Evolutionary conservation across 1,284 basidiomycete genomes (phyloP).

Genomic region (Trichosporon inkin): DNA sequence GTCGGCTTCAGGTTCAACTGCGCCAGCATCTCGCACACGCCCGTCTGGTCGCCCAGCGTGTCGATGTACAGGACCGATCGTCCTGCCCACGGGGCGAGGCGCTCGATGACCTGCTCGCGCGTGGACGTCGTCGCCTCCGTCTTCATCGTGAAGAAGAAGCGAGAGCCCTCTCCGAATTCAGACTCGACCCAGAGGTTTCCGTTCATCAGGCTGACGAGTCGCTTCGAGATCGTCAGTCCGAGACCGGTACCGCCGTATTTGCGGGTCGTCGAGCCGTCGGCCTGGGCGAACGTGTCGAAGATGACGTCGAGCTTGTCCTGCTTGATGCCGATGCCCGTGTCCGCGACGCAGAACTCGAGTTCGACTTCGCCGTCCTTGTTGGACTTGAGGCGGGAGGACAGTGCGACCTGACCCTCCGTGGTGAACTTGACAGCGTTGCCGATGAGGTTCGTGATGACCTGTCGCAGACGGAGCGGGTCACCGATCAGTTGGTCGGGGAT

Average conservation of each 20-base stretch:
- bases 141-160: conserved; percentile 91
- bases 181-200: conserved; percentile 99
- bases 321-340: conserved; percentile 98
- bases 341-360: conserved; percentile 94
- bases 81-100: conserved; percentile 70
- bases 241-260: conserved; percentile 98
- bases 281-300: conserved; percentile 99
- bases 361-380: conserved; percentile 74
- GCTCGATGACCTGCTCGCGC: conserved; percentile 65
- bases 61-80: conserved; percentile 81
- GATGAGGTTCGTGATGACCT: conserved; percentile 51
- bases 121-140: conserved; percentile 54
- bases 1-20: conserved; percentile 79
- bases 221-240: conserved; percentile 91
- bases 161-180: conserved; percentile 84
- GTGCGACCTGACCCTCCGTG: conserved; percentile 82
- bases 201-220: conserved; percentile 94
- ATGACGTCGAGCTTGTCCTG: conserved; percentile 98
- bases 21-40: conserved; percentile 71
- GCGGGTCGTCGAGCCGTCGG: conserved; percentile 89
- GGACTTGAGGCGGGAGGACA: conserved; percentile 68
- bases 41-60: conserved; percentile 70
- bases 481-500: conserved; percentile 97
- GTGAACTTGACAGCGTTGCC: conserved; percentile 94
- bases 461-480: conserved; percentile 77